phyloP scores from a whole-genome alignment of 768 basidiomycete species.

The Termitomyces sp. region DNA sequence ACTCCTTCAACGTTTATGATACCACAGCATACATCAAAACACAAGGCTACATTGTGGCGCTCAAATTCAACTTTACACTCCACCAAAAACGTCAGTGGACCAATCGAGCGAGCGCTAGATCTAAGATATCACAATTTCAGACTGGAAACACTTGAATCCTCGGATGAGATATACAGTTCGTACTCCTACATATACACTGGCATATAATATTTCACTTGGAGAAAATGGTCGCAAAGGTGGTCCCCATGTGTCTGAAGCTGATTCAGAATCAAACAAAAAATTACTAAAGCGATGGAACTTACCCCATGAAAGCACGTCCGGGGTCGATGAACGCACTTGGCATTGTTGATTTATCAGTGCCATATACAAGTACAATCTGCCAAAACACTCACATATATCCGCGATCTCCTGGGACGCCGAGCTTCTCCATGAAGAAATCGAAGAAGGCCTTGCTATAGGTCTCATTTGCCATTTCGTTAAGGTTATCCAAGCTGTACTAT shows the following conservation, averaged over 20 bases:
- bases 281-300: constrained; percentile 10
- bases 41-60: no score
- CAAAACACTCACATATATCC: constrained; percentile 52
- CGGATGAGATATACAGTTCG: not conserved
- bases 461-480: constrained; percentile 44
- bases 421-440: constrained; percentile 48
- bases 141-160: not conserved
- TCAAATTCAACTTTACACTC: no score
- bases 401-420: constrained; percentile 46
- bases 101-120: no score
- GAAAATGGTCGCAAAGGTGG: constrained; percentile 45
- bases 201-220: constrained; percentile 13
- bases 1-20: no score
- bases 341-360: not conserved
- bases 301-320: constrained; percentile 48
- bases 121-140: no score
- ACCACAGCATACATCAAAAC: no score
- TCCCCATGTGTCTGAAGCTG: constrained; percentile 32
- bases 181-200: not conserved
- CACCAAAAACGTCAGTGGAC: no score
- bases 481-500: constrained; percentile 57
- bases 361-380: not conserved
- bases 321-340: constrained; percentile 48
- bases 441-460: constrained; percentile 55
- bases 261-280: not conserved